phyloP scores from a whole-genome alignment of 805 yeast species.

The Yarrowia sp. region DNA sequence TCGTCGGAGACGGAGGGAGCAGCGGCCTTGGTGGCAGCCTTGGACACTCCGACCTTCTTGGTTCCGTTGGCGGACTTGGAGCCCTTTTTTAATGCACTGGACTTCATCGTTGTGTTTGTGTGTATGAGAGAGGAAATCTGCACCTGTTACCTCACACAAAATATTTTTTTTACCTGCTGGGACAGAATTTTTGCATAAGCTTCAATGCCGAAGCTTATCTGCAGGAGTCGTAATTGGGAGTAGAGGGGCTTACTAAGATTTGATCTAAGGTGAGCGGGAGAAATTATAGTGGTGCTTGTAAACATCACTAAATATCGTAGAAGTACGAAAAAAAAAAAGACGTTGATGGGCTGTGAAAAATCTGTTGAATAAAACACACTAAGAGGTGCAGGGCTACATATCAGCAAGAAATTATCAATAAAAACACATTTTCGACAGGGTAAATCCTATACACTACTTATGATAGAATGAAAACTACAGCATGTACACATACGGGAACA shows the following conservation, averaged over 20 bases:
- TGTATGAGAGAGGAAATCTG: conserved; percentile 27
- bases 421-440: no score
- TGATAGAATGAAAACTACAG: neutral
- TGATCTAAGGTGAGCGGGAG: no score
- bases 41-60: conserved; percentile 30
- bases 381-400: no score
- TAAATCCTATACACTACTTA: no score
- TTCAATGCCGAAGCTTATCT: conserved; percentile 17
- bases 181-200: conserved; percentile 34
- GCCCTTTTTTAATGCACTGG: conserved; percentile 35
- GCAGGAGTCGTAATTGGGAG: neutral
- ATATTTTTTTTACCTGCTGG: conserved; percentile 20
- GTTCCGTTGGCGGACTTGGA: conserved; percentile 21
- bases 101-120: conserved; percentile 31
- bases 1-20: conserved; percentile 8
- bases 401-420: no score
- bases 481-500: neutral
- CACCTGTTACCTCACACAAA: conserved; percentile 16
- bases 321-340: no score
- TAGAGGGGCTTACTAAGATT: conserved; percentile 4
- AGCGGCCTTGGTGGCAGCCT: conserved; percentile 15
- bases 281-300: no score
- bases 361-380: no score
- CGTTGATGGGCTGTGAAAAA: no score
- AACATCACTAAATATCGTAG: no score